Base-by-base conservation (phyloP, 2,329 filamentous ascomycete species). In the Penicillium nordicum region DNA sequence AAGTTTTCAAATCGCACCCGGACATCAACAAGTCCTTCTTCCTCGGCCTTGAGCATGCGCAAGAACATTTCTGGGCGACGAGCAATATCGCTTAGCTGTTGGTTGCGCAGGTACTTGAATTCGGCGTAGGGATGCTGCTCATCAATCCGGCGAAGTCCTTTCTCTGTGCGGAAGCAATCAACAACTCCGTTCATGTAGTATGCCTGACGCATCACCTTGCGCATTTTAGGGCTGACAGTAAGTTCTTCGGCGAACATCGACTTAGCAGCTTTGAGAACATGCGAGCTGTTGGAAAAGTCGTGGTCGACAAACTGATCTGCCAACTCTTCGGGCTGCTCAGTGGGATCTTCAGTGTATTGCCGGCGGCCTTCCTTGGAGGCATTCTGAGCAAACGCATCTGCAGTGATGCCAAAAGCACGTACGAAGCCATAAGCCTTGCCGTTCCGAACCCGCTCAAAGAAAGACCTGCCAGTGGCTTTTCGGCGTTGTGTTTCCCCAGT, bases 61-160 rank as follows among this genome's bases (percentile, higher is more conserved):
- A 99, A 78, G 72, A 94, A 99, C 27, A 96, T 80, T 62, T 97
- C 92, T 1, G 94, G 94, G 51, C 89, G 87, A 50, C 86, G 85
- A 3, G 91, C 88, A 57, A 97, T 84, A 63, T 94, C 89, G 41
- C 80, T 79, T 59, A 97, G 88, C 8, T 90, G 89, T 74, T 97
- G 92, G 66, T 94, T 92, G 62, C 91, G 86, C 21, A 99, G 81
- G 67, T 99, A 99, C 74, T 99, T 96, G 79, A 99, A 90, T 74
- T 97, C 94, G 71, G 97, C 97, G 74, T 95, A 97, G 0, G 92
- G 91, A 68, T 97, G 92, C 25, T 94, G 87, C 59, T 97, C 93
- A 66, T 96, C 92, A 64, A 99, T 97, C 69, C 90, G 90, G 55
- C 90, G 89, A 51, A 97, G 79, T 29, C 94, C 94, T 75, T 97